Conservation (phyloP, 2,329 filamentous ascomycete species). For the Clonostachys rhizophaga region DNA sequence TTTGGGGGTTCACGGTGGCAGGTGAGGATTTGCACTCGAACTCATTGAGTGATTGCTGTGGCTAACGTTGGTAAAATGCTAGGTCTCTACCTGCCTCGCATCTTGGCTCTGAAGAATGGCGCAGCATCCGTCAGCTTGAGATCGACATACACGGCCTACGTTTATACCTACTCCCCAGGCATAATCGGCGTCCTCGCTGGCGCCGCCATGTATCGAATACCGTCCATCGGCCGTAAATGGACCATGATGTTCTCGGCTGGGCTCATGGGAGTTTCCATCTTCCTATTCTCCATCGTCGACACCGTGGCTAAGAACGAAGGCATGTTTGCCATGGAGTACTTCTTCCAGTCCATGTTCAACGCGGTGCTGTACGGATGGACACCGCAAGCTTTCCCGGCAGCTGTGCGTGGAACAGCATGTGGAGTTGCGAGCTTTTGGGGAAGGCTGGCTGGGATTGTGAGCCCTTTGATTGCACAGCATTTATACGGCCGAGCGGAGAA, state of each 20-base stretch:
- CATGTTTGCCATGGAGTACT: conserved; percentile 34
- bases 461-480: conserved; percentile 47
- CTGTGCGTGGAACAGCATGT: conserved; percentile 49
- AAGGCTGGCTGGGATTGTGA: conserved; percentile 51
- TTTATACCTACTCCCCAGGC: conserved; percentile 49
- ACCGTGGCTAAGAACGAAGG: conserved; percentile 28
- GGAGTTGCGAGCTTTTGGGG: conserved; percentile 57
- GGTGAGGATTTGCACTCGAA: conserved; percentile 11
- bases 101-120: conserved; percentile 46
- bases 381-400: conserved; percentile 52
- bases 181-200: conserved; percentile 45
- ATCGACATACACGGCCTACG: conserved; percentile 45
- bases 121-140: conserved; percentile 31
- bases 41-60: accelerated
- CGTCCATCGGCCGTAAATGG: conserved; percentile 32
- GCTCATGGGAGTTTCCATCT: conserved; percentile 38
- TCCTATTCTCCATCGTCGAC: conserved; percentile 35
- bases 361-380: conserved; percentile 38
- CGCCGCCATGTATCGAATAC: conserved; percentile 29
- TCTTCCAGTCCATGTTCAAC: conserved; percentile 35
- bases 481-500: conserved; percentile 22
- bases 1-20: conserved; percentile 29
- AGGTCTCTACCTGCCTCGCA: conserved; percentile 39
- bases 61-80: conserved; percentile 16
- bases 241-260: conserved; percentile 37